Evolutionary conservation across 768 basidiomycete genomes (phyloP), one percentile per base, ranked within the genome.

Genomic region (Royoungia palumana): DNA sequence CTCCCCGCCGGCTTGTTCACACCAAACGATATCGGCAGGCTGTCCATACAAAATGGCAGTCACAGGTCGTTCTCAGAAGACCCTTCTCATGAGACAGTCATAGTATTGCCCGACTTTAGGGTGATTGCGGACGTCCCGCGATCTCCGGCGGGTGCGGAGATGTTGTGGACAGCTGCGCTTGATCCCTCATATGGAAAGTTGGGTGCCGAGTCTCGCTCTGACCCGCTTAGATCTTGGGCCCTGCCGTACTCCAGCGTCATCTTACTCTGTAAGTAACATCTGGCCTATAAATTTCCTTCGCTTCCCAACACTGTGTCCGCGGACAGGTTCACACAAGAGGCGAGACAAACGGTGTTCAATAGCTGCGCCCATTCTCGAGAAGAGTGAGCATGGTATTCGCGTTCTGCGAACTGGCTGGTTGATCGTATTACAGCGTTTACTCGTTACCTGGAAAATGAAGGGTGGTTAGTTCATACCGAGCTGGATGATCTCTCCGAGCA

Each of bases 91-190:
- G 86, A 94, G 56, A 87, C 88, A 0, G 88, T 94, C 16, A 75
- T 99, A 36, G 79, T 97, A 2, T 82, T 99, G 58, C 95, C 95
- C 6, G 95, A 99, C 68, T 98, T 85, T 73, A 92, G 83, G 56
- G 75, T 93, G 39, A 78, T 94, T 24, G 76, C 81, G 2, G 84
- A 85, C 44, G 82, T 97, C 13, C 78, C 79, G 20, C 74, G 81
- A 28, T 77, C 84, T 0, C 48, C 64, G 13, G 72, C 77, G 2
- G 89, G 88, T 21, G 94, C 93, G 6, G 72, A 81, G 49, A 75
- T 76, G 25, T 70, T 96, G 19, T 92, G 84, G 80, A 69, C 77
- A 27, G 69, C 72, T 22, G 76, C 81, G 2, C 73, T 94, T 9
- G 78, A 82, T 56, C 85, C 87, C 2, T 68, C 68, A 4, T 64